Evolutionary conservation across 441 rosid species (phyloP).

Genomic region (Populus tomentosa): DNA sequence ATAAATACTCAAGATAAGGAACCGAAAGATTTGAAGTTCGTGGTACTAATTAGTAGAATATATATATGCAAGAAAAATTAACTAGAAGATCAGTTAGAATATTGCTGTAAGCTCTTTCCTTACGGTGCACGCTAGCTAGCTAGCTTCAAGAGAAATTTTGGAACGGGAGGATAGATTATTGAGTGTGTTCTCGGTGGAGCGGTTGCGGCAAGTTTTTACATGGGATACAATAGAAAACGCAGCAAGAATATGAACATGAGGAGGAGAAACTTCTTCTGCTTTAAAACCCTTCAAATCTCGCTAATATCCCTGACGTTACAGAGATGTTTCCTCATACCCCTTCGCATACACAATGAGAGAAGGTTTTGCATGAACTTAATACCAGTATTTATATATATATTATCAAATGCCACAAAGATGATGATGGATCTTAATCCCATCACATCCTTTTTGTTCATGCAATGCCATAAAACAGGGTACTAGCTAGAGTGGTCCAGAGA

Average conservation of each 20-base stretch:
- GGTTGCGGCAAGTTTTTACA: too few species aligned
- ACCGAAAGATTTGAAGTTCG: constrained; percentile 1
- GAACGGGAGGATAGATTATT: too few species aligned
- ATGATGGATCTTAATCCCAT: neutral
- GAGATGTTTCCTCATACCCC: too few species aligned
- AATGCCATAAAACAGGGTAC: neutral
- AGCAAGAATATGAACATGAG: too few species aligned
- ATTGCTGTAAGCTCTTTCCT: neutral
- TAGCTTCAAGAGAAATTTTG: too few species aligned
- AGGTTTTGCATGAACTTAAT: neutral
- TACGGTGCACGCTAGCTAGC: neutral
- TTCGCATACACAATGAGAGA: neutral
- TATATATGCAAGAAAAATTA: neutral
- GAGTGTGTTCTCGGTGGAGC: too few species aligned
- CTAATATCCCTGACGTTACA: too few species aligned
- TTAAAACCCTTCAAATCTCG: too few species aligned
- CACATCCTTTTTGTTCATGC: neutral
- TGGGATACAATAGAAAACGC: too few species aligned
- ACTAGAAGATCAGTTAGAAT: neutral
- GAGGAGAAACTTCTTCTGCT: too few species aligned
- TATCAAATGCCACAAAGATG: neutral
- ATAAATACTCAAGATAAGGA: neutral
- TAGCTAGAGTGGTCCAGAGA: neutral
- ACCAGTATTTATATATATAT: neutral
- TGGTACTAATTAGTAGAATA: neutral